Conservation (phyloP, 73 alveolate species). For the Uronychia binucleata region DNA sequence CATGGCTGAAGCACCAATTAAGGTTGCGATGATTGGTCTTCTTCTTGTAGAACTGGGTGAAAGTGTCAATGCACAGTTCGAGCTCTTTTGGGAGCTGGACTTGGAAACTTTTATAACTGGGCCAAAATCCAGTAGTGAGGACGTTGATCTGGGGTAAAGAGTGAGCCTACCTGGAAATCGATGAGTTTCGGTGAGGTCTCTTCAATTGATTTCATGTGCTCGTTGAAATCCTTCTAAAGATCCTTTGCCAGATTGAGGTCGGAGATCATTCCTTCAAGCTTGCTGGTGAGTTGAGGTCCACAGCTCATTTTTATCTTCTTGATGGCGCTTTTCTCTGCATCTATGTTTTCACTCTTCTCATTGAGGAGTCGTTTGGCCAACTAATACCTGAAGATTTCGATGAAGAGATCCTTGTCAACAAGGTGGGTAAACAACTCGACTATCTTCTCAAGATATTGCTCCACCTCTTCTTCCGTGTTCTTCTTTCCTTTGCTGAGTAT, state of each 20-base stretch:
- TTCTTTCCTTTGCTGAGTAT: conserved; percentile 51
- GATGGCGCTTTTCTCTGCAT: conserved; percentile 68
- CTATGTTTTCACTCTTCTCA: conserved; percentile 67
- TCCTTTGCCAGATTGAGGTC: conserved; percentile 61
- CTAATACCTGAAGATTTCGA: conserved; percentile 71
- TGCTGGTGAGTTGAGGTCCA: conserved; percentile 78
- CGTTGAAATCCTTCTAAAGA: conserved; percentile 52
- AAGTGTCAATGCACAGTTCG: conserved; percentile 44
- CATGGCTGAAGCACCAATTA: conserved; percentile 71
- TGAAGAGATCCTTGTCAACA: conserved; percentile 79
- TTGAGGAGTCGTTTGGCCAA: conserved; percentile 76
- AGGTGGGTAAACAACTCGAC: conserved; percentile 72
- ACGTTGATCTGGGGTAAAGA: conserved; percentile 53
- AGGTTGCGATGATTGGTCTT: conserved; percentile 65
- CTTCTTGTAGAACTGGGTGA: conserved; percentile 57
- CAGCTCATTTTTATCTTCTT: conserved; percentile 72
- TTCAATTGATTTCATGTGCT: conserved; percentile 7
- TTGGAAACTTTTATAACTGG: conserved; percentile 60
- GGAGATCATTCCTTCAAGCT: conserved; percentile 82
- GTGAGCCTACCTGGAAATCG: background rate
- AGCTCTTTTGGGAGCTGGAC: conserved; percentile 63
- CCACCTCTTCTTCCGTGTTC: conserved; percentile 23
- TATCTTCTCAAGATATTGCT: conserved; percentile 48
- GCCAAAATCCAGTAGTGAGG: conserved; percentile 79
- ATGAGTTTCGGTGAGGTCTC: background rate